Base-by-base conservation (phyloP, 768 basidiomycete genomes). In the Punctularia strigosozonata region DNA sequence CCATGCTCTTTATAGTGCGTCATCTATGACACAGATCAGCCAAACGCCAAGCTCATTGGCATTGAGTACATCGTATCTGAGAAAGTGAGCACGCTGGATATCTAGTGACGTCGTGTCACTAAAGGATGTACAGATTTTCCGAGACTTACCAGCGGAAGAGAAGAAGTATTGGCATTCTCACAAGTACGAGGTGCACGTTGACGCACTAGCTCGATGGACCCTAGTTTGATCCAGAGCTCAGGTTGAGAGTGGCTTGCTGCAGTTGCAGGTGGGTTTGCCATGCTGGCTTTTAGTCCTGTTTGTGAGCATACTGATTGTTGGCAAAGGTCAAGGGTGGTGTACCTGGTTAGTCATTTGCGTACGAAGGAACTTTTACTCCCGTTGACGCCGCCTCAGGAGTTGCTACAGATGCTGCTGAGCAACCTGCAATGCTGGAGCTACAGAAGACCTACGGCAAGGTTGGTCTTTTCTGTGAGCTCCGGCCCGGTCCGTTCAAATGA, bases 111-210 rank as follows among this genome's bases (percentile, higher is more conserved):
- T 49, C 21, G 43, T 30, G 31, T 15, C 28, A n/a, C 13, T 26
- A 8, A 21, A 5, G 12, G 1, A 32, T 26, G 6, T 1, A 6
- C 25, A 60, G 58, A 41, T 57, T 13, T 73, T 71, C 50, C 43
- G 51, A 31, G 46, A 49, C 1, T 60, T 76, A 1, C 58, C 64
- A 3, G 47, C 55, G 21, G 65, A 68, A 19, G 69, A 71, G 55
- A 64, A 67, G 48, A 62, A 54, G 46, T 69, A 63, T 40, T 73
- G 71, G 72, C 73, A 74, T 47, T 68, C 65, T 12, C 72, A 73
- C 45, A 64, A 69, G 44, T 66, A 64, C 39, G 67, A 68, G 48
- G 65, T 61, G 1, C 12, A 19, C 20, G 8, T 30, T 30, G 10
- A 10, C 15, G 28, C 10, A 30, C 15, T 30, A 10, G 28, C 10